Percentiles rank a stretch among this genome's conserved stretches.
These are phyloP conservation scores for Flaveria ramosissima DNA, from an alignment of 129 eudicot genomes.

Conservation along the genomic window DNA sequence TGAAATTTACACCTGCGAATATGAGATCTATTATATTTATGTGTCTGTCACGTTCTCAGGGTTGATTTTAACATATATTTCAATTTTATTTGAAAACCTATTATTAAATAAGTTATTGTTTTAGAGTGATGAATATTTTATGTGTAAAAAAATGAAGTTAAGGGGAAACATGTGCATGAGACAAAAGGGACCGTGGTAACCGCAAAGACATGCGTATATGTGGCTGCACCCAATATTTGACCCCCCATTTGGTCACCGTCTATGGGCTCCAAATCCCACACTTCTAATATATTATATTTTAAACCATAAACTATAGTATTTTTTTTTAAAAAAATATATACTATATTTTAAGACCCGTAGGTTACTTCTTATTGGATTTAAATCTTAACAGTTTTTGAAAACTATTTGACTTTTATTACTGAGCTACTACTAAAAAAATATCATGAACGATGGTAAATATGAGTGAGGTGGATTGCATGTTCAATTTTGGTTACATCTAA, in stretches of 20 bases:
- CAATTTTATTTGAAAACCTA: not conserved
- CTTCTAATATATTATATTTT: not conserved
- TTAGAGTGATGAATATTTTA: not conserved
- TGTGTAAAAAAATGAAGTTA: not conserved
- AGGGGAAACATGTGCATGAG: constrained; percentile 35
- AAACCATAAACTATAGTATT: not conserved
- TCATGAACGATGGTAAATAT: not conserved
- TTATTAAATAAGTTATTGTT: not conserved
- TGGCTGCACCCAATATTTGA: constrained; percentile 50
- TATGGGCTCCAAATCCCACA: constrained; percentile 19
- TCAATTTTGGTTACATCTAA: not conserved
- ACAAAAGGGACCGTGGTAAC: constrained; percentile 35
- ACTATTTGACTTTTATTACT: too few relatives aligned
- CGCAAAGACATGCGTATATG: constrained; percentile 57
- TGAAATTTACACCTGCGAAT: too few relatives aligned
- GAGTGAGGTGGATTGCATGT: not conserved
- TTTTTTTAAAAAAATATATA: too few relatives aligned
- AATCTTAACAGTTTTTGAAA: too few relatives aligned
- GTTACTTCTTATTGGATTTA: too few relatives aligned
- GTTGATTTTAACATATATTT: not conserved
- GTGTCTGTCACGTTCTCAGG: too few relatives aligned
- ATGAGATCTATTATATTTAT: too few relatives aligned
- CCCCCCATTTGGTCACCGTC: constrained; percentile 20
- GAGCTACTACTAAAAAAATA: too few relatives aligned
- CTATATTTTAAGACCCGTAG: too few relatives aligned